Evolutionary conservation across 2,329 filamentous ascomycete species (phyloP), one percentile per base, ranked within the genome.

Genomic region (Metarhizium brunneum): DNA sequence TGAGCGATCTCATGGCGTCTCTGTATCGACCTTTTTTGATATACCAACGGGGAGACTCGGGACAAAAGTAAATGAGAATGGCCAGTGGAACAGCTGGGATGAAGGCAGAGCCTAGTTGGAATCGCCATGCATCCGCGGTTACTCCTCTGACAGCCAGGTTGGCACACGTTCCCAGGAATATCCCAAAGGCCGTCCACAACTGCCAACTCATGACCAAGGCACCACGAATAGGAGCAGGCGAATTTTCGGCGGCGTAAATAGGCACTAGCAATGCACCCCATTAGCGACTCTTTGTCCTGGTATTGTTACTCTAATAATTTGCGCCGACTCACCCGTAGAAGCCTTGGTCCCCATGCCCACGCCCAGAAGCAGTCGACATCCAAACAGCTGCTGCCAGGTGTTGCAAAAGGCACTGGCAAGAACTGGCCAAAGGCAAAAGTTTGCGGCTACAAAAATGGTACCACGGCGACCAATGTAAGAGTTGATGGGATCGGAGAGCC

Each of bases 121-220:
- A 73, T 52, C 84, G 73, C 84, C 84, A 87, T 6, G 80, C 75
- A 18, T 71, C 62, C 2, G 55, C 47, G 18, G 65, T 66, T 13
- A 73, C 61, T 25, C 62, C 65, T 29, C 62, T 65, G 25, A 69
- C 65, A 66, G 81, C 68, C 74, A 82, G 68, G 76, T 85, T 84
- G 58, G 79, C 79, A 52, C 76, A 80, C 53, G 80, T 85, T 35
- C 84, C 84, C 16, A 83, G 69, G 61, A 83, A 77, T 59, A 84
- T 84, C 49, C 82, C 82, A 63, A 84, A 81, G 2, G 79, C 78
- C 2, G 78, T 84, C 81, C 83, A 87, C 68, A 87, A 73, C 70
- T 92, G 73, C 88, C 88, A 92, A 59, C 84, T 85, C 88, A 92
- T 92, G 59, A 92, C 87, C 18, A 94, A 75, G 7, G 86, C 87